Evolutionary conservation across 164 flowering plant genomes (phyloP), one percentile per base, ranked within the genome.

Genomic region (Echeveria elegans): DNA sequence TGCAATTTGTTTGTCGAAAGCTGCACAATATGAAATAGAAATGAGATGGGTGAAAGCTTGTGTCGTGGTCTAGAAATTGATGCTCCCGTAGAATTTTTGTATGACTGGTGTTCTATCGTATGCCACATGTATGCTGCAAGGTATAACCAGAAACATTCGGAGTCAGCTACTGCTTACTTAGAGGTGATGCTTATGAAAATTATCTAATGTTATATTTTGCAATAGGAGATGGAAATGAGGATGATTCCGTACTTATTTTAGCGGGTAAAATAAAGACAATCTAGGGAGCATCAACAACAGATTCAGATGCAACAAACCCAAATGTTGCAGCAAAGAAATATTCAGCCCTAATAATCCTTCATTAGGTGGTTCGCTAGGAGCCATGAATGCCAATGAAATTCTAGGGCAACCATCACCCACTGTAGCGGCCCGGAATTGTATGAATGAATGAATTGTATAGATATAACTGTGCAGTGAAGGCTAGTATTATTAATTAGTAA

Each of bases 31-130:
- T 41, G 31, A 21, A 14, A 26, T 5, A 37, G 32, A 24, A 29
- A 10, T 8, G 8, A 47, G 53, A 5, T 29, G 21, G 53, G 16
- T 52, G 28, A 28, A 64, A 28, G 15, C 45, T 56, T 23, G n/a
- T 63, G 16, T 12, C 69, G 75, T 72, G 40, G 63, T 81, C 83
- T 75, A 91, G 97, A 93, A 26, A 89, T 89, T 79, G 96, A 91
- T 82, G 96, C 94, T 8, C 96, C 96, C 29, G 97, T 90, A 32
- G 97, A 96, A 47, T 87, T 91, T 77, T 90, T 91, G 8, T 89
- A 88, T 68, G 97, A 92, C 67, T 92, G 97, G 97, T 92, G 96
- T 95, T 89, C 92, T 75, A 90, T 88, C 37, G 86, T 89, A 63
- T 92, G 96, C 96, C 96, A 92, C 75, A 88, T 89, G 34, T 88